Percentiles rank a stretch among this genome's conserved stretches.
Conservation (phyloP, 805 yeast species). For the Diddensiella santjacobensis region DNA sequence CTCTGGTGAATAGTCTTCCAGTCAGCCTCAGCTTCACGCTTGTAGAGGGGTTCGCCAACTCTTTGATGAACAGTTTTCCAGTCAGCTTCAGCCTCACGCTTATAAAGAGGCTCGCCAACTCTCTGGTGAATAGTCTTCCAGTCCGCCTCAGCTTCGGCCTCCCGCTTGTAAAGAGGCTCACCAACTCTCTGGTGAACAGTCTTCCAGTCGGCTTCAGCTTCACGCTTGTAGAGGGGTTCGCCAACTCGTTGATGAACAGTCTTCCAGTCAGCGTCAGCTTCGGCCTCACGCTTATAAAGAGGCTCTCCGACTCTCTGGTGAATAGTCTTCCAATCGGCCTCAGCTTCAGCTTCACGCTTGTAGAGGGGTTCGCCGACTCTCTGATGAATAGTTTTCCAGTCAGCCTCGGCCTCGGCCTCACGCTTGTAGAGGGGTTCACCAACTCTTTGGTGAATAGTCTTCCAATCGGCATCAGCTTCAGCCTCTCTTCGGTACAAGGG, state of each 20-base stretch:
- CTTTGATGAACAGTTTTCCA: too few relatives aligned
- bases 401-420: conserved; percentile 1
- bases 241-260: conserved; percentile 3
- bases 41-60: conserved; percentile 10
- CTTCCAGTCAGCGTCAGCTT: conserved; percentile 10
- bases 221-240: conserved; percentile 7
- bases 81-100: conserved; percentile 11
- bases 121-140: background rate
- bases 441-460: background rate
- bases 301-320: conserved; percentile 4
- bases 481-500: conserved; percentile 11
- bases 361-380: conserved; percentile 8
- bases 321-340: background rate
- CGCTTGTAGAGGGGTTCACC: conserved; percentile 1
- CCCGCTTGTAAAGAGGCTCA: conserved; percentile 7
- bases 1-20: too few relatives aligned
- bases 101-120: conserved; percentile 6
- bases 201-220: conserved; percentile 11
- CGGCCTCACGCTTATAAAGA: conserved; percentile 4
- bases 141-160: conserved; percentile 11
- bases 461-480: conserved; percentile 8
- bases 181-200: conserved; percentile 4
- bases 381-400: background rate
- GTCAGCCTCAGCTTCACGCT: conserved; percentile 11
- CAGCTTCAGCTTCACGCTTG: conserved; percentile 12